Base-by-base conservation (phyloP, 2,329 filamentous ascomycete genomes). In the Fusarium tricinctum region DNA sequence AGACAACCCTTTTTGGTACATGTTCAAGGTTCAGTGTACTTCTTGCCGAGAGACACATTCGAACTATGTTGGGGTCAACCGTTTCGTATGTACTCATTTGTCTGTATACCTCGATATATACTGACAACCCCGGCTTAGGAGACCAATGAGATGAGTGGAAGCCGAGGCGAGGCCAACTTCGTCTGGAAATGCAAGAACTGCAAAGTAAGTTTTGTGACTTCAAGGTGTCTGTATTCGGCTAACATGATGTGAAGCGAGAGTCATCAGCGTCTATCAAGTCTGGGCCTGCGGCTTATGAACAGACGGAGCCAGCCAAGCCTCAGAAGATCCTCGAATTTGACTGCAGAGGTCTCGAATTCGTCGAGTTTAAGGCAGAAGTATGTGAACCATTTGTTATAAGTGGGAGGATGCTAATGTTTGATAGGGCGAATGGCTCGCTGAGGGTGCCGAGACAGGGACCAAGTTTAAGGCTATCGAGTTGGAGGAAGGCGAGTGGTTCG, bases 141-240 rank as follows among this genome's bases (percentile, higher is more conserved):
- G 77, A 86, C 85, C 75, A 94, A 97, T 77, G 94, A 97, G 69
- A 89, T 97, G 79, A 96, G 93, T 68, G 94, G 94, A 35, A 97
- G 94, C 79, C 88, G 93, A 75, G 96, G 96, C 69, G 94, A 98
- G 80, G 96, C 96, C 64, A 98, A 98, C 80, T 99, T 99, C 80
- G 96, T 99, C n/a, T 99, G 96, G 95, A 94, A 90, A 79, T 99
- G 96, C 86, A 97, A 97, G 81, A 95, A 96, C 78, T 99, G 96
- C 89, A 97, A 96, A 88, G 94, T 96, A 71, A 30, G 14, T 13
- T 12, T 6, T 7, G 2, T 30, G 8, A 8, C 8, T 2, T 22
- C 23, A 19, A 9, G 7, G 51, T 51, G 10, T 2, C 39, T 20
- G 20, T 8, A 4, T 4, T 14, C 22, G 12, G 28, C 45, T 70